These are phyloP conservation scores for Xylaria sp. DNA, from an alignment of 2,329 filamentous ascomycete genomes.

Conservation along the genomic window DNA sequence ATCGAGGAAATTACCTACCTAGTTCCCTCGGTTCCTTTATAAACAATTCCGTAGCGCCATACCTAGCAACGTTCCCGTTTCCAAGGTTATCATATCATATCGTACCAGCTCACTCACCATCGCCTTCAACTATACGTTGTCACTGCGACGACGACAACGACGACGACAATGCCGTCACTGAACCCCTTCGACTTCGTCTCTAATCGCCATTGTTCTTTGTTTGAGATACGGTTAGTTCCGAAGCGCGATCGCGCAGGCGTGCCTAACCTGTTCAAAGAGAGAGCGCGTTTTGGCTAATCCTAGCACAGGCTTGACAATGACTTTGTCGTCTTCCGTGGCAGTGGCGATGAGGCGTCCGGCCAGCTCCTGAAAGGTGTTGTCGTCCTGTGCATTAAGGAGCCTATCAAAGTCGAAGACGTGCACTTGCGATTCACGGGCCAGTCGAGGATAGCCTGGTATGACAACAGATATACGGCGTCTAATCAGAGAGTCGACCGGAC, in stretches of 20 bases:
- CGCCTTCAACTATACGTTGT: not conserved
- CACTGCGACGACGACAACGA: not conserved
- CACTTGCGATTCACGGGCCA: constrained; percentile 66
- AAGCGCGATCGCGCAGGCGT: not conserved
- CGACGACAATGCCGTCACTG: constrained; percentile 47
- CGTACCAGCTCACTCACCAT: not conserved
- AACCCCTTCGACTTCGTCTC: constrained; percentile 51
- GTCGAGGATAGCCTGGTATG: constrained; percentile 60
- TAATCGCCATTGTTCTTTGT: constrained; percentile 48
- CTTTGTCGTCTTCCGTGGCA: constrained; percentile 72
- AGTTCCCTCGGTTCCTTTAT: not conserved
- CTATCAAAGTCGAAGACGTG: constrained; percentile 67
- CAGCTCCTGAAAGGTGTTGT: constrained; percentile 69
- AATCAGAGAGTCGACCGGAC: constrained; percentile 56
- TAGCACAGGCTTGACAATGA: constrained; percentile 64
- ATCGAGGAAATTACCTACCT: not conserved
- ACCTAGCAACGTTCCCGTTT: constrained; percentile 1
- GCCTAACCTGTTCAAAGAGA: not conserved
- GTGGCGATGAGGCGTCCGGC: constrained; percentile 68
- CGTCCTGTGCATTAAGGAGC: constrained; percentile 65
- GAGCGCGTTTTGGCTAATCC: constrained; percentile 3
- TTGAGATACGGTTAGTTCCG: constrained; percentile 51
- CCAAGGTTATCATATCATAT: too few species aligned
- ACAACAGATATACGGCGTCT: constrained; percentile 42
- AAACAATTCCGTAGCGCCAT: constrained; percentile 6